Conservation (phyloP, 805 yeast genomes). For the Scheffersomyces ergatensis region DNA sequence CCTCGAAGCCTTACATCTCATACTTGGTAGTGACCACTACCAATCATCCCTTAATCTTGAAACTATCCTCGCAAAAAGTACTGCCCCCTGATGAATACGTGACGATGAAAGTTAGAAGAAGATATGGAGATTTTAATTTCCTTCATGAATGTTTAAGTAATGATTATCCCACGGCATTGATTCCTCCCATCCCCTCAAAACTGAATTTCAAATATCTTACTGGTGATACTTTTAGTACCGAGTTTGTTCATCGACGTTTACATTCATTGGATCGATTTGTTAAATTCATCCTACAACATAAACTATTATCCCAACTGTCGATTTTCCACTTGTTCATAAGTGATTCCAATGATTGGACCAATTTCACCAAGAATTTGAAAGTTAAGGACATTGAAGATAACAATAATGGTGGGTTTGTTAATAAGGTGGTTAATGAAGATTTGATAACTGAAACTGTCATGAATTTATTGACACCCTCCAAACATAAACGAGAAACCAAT, state of each 20-base stretch:
- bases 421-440: slow-evolving; percentile 57
- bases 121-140: slow-evolving; percentile 85
- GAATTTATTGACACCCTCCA: slow-evolving; percentile 82
- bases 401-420: slow-evolving; percentile 25
- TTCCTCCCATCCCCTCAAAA: slow-evolving; percentile 94
- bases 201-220: slow-evolving; percentile 87
- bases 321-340: slow-evolving; percentile 65
- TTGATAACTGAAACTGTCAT: slow-evolving; percentile 86
- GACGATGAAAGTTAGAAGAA: slow-evolving; percentile 59
- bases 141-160: slow-evolving; percentile 69
- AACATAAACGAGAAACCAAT: slow-evolving; percentile 69
- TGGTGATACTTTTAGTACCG: slow-evolving; percentile 86
- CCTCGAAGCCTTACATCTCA: slow-evolving; percentile 74
- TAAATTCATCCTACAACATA: slow-evolving; percentile 71
- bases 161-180: slow-evolving; percentile 80
- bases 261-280: slow-evolving; percentile 77
- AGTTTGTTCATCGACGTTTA: slow-evolving; percentile 81
- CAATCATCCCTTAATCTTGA: slow-evolving; percentile 55
- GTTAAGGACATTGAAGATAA: slow-evolving; percentile 17
- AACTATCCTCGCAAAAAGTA: slow-evolving; percentile 19
- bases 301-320: slow-evolving; percentile 64
- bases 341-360: slow-evolving; percentile 72
- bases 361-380: slow-evolving; percentile 59
- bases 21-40: slow-evolving; percentile 66
- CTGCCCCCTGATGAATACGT: slow-evolving; percentile 11